These are phyloP conservation scores for Trichoderma harzianum DNA, from an alignment of 2,329 filamentous ascomycete genomes.

Conservation along the genomic window DNA sequence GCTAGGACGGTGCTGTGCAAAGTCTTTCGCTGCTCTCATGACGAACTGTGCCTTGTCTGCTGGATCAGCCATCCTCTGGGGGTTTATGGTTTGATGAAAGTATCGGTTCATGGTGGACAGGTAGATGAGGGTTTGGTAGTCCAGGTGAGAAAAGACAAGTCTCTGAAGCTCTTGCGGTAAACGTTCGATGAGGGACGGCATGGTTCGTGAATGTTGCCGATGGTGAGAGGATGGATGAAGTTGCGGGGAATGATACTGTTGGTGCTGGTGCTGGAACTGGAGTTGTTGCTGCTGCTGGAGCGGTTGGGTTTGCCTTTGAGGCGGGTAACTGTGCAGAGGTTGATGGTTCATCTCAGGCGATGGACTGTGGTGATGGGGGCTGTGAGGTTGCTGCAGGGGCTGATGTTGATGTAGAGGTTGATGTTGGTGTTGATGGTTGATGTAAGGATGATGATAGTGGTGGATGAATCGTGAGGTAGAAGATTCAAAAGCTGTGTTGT, in stretches of 20 bases:
- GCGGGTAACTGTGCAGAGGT: background rate
- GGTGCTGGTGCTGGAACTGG: background rate
- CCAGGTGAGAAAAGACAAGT: conserved; percentile 35
- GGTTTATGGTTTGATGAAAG: conserved; percentile 34
- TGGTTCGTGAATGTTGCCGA: conserved; percentile 19
- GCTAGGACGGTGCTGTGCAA: conserved; percentile 38
- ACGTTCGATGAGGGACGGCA: conserved; percentile 31
- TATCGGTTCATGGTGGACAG: conserved; percentile 37
- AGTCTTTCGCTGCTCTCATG: conserved; percentile 41
- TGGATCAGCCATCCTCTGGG: conserved; percentile 34
- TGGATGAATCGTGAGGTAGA: conserved; percentile 4
- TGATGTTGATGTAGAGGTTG: conserved; percentile 1
- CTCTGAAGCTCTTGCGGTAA: conserved; percentile 34
- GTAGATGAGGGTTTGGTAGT: conserved; percentile 41
- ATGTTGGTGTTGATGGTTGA: conserved; percentile 3
- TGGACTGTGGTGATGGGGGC: background rate
- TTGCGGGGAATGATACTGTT: background rate
- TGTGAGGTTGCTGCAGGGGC: background rate
- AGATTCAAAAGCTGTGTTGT: conserved; percentile 8
- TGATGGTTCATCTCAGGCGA: background rate
- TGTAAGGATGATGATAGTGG: conserved; percentile 11
- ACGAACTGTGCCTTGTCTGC: conserved; percentile 40
- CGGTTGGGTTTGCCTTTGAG: background rate
- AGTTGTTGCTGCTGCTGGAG: background rate
- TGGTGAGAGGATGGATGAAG: conserved; percentile 14